Base-by-base conservation (phyloP, 441 rosid species). In the Mallotus japonicus region DNA sequence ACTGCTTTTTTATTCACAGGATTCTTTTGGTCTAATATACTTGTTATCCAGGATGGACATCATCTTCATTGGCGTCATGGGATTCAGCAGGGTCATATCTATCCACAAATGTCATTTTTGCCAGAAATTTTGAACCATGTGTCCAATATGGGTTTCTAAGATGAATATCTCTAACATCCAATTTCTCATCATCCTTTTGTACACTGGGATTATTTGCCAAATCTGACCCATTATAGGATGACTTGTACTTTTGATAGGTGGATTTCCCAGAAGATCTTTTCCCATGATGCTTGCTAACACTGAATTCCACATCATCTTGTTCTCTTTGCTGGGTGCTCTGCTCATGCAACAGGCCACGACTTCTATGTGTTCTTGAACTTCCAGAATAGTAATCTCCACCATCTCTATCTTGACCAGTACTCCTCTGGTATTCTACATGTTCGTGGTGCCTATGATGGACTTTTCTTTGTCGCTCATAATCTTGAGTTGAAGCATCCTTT, bases 41-140 rank as follows among this genome's bases (percentile, higher is more conserved):
- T 72, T 62, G 61, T 47, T 51, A 32, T 54, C 73, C 62, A 60
- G 55, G 44, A 50, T 71, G 55, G 40, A 60, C 71, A 73, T 83
- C 81, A 71, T 80, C 79, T 69, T 81, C 83, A 49, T 60, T 24
- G 20, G 47, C 20, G 74, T 81, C 82, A 42, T 71, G 84, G 60
- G 82, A 86, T 77, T 79, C 87, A 64, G 64, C 81, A 71, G 98
- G 98, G 82, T 88, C 82, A 78, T 92, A 91, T 81, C 99, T 82
- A 83, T 92, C 96, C 54, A 83, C 91, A 83, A 90, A 91, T 72
- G 75, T 78, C 77, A 79, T 73, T 58, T 80, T 76, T 19, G 22
- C 72, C 57, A 19, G 32, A 65, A 74, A 46, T 50, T 80, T 76
- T 60, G 80, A 73, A 70, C 68, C 67, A 58, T 70, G 75, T 42